These are phyloP conservation scores for Lyophyllum atratum DNA, from an alignment of 768 basidiomycete species.

Conservation along the genomic window DNA sequence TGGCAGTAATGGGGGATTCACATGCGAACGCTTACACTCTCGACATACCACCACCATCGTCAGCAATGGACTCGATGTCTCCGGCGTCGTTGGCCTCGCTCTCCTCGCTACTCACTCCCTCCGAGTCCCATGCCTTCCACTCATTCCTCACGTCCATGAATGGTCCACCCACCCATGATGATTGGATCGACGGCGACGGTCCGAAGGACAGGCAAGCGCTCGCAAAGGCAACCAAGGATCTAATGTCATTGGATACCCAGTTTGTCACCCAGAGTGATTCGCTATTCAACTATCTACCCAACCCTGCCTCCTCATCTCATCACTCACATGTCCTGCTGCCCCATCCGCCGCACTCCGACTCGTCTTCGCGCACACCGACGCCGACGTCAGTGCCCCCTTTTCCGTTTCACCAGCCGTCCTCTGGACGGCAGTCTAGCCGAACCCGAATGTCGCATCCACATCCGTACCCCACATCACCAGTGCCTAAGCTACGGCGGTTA, in stretches of 20 bases:
- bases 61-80: conserved; percentile 18
- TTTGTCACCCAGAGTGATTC: conserved; percentile 5
- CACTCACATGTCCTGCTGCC: conserved; percentile 8
- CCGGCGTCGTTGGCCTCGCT: conserved; percentile 17
- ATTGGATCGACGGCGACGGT: conserved; percentile 46
- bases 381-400: conserved; percentile 21
- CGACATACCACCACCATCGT: conserved; percentile 12
- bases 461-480: conserved; percentile 10
- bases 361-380: conserved; percentile 24
- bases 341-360: conserved; percentile 17
- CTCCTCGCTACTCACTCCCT: conserved; percentile 58
- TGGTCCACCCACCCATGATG: conserved; percentile 36
- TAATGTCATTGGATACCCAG: conserved; percentile 67
- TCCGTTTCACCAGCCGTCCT: conserved; percentile 11
- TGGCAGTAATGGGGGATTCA: conserved; percentile 16
- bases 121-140: conserved; percentile 70
- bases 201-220: conserved; percentile 64
- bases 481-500: conserved; percentile 4
- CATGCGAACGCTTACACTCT: conserved; percentile 11
- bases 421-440: conserved; percentile 12
- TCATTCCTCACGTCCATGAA: conserved; percentile 64
- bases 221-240: conserved; percentile 79
- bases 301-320: conserved; percentile 10
- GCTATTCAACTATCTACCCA: conserved; percentile 8
- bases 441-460: conserved; percentile 15